phyloP scores from a whole-genome alignment of 192 early-diverging fungal genomes.

The Umbelopsis isabellina region DNA sequence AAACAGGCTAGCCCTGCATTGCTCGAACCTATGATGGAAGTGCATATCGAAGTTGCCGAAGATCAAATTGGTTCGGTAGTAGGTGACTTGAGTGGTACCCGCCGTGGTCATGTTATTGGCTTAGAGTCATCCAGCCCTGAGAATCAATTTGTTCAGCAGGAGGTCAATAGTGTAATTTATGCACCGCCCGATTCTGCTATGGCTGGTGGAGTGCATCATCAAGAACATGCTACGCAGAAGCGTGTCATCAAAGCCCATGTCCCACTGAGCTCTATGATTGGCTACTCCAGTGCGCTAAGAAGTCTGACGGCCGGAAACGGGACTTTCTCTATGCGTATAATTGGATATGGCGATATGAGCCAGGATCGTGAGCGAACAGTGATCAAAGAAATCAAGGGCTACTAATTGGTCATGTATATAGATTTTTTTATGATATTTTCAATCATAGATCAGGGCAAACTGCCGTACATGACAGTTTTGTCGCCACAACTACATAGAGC shows the following conservation, averaged over 20 bases:
- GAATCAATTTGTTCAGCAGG: slow-evolving; percentile 34
- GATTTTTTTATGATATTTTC: no score
- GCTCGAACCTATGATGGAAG: slow-evolving; percentile 86
- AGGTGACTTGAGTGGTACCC: slow-evolving; percentile 77
- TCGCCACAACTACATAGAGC: neutral
- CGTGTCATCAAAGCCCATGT: slow-evolving; percentile 64
- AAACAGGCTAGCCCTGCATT: slow-evolving; percentile 44
- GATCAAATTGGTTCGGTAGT: slow-evolving; percentile 76
- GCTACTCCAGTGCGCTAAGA: slow-evolving; percentile 80
- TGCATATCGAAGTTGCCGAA: slow-evolving; percentile 70
- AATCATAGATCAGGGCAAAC: no score
- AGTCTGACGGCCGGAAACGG: slow-evolving; percentile 89
- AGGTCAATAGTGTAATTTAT: slow-evolving; percentile 47
- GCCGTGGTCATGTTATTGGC: slow-evolving; percentile 72
- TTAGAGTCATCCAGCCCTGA: slow-evolving; percentile 48
- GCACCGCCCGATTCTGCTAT: slow-evolving; percentile 47
- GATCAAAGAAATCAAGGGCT: slow-evolving; percentile 60
- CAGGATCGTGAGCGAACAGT: slow-evolving; percentile 71
- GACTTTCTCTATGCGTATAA: slow-evolving; percentile 81
- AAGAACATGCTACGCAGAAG: slow-evolving; percentile 35
- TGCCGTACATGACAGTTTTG: no score
- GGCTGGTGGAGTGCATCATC: slow-evolving; percentile 15
- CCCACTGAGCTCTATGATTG: slow-evolving; percentile 82
- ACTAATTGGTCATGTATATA: slow-evolving; percentile 13
- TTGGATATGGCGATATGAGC: slow-evolving; percentile 80